Conservation (phyloP, 148 eudicot genomes). For the Polygonum maritimum region DNA sequence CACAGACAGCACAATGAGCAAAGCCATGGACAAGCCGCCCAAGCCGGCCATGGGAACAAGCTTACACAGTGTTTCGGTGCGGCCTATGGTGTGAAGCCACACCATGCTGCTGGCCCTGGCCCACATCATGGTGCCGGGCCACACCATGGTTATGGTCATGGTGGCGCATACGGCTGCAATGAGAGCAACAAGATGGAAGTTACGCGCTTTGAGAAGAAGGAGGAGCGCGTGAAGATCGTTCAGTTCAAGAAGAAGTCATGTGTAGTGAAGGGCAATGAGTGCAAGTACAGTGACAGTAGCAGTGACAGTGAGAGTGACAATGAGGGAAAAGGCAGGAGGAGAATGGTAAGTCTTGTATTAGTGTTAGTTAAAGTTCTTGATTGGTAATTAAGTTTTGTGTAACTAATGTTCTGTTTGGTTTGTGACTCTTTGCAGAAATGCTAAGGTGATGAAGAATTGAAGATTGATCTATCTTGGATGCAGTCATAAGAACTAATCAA, state of each 20-base stretch:
- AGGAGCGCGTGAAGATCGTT: background rate
- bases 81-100: background rate
- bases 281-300: background rate
- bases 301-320: constrained; percentile 2
- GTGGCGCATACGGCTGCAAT: background rate
- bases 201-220: background rate
- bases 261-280: background rate
- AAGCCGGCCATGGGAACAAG: background rate
- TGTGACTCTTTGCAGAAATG: background rate
- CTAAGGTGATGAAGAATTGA: background rate
- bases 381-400: too few relatives aligned
- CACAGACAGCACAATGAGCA: background rate
- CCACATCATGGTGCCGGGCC: background rate
- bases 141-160: background rate
- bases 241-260: background rate
- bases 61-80: background rate
- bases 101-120: background rate
- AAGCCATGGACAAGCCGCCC: background rate
- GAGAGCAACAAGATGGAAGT: background rate
- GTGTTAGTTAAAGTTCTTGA: too few relatives aligned
- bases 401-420: background rate
- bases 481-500: background rate
- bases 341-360: background rate
- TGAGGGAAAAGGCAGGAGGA: background rate
- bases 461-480: background rate